Conservation (phyloP, 148 eudicot species). For the Chenopodium quinoa region DNA sequence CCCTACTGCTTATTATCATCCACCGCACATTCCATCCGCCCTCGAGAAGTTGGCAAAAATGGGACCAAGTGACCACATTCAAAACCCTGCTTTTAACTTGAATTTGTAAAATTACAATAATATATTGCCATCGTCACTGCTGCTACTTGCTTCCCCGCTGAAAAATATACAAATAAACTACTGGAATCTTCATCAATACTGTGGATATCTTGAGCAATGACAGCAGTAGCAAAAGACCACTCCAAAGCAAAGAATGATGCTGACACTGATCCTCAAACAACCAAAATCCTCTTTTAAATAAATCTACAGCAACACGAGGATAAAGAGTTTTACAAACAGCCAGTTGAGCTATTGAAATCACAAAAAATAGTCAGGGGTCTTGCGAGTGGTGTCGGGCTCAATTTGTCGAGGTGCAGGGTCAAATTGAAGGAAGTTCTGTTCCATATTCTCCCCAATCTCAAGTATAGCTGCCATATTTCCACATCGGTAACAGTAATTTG, state of each 20-base stretch:
- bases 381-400: constrained; percentile 83
- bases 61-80: constrained; percentile 11
- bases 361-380: constrained; percentile 94
- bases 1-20: constrained; percentile 17
- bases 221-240: constrained; percentile 35
- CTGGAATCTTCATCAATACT: not conserved
- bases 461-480: constrained; percentile 92
- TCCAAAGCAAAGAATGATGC: constrained; percentile 49
- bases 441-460: constrained; percentile 93
- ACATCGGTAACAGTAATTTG: constrained; percentile 86
- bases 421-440: constrained; percentile 86
- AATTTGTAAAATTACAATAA: constrained; percentile 15
- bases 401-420: constrained; percentile 92
- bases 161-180: constrained; percentile 38
- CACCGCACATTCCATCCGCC: constrained; percentile 14
- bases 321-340: constrained; percentile 33
- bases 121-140: constrained; percentile 21
- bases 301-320: constrained; percentile 43
- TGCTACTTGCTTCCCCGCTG: constrained; percentile 23
- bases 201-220: constrained; percentile 14
- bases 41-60: constrained; percentile 15
- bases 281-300: constrained; percentile 34
- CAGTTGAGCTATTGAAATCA: constrained; percentile 31
- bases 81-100: constrained; percentile 23
- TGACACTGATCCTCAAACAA: constrained; percentile 34